These are phyloP conservation scores for Penicillium samsonianum DNA, from an alignment of 495 filamentous ascomycete genomes.

Conservation along the genomic window DNA sequence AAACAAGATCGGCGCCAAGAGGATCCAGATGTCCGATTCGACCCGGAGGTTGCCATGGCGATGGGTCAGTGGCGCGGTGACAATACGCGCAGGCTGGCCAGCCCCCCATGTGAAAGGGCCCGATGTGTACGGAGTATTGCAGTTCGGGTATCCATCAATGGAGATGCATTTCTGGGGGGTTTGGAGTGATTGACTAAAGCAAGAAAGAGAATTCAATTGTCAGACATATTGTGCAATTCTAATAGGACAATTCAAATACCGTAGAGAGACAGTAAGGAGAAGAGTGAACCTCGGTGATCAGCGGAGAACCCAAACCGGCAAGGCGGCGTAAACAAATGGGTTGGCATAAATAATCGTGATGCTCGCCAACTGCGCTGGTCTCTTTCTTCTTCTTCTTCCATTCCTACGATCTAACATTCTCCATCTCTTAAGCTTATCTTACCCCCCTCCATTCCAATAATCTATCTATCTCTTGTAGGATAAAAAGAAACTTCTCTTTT, in stretches of 20 bases:
- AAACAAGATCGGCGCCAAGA: constrained; percentile 22
- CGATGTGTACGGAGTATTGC: constrained; percentile 9
- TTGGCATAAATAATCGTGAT: constrained; percentile 23
- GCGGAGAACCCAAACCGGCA: constrained; percentile 25
- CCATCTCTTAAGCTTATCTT: constrained; percentile 7
- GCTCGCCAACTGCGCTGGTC: constrained; percentile 11
- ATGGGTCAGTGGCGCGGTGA: constrained; percentile 10
- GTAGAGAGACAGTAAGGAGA: constrained; percentile 2
- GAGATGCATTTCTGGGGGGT: neutral
- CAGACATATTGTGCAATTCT: neutral
- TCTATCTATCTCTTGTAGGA: neutral
- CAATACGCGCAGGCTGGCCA: constrained; percentile 18
- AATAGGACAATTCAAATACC: neutral
- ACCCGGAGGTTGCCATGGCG: constrained; percentile 36
- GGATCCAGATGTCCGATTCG: constrained; percentile 28
- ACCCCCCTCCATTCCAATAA: constrained; percentile 12
- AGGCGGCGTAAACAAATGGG: constrained; percentile 34
- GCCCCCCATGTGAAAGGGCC: constrained; percentile 24
- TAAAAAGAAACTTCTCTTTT: constrained; percentile 23
- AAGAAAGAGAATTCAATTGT: neutral
- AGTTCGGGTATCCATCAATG: constrained; percentile 6
- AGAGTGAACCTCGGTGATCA: constrained; percentile 14
- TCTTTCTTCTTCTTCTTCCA: constrained; percentile 16
- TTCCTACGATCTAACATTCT: constrained; percentile 13
- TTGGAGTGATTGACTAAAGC: neutral